phyloP scores from a whole-genome alignment of 345 rosid species.

The Anacardium occidentale region DNA sequence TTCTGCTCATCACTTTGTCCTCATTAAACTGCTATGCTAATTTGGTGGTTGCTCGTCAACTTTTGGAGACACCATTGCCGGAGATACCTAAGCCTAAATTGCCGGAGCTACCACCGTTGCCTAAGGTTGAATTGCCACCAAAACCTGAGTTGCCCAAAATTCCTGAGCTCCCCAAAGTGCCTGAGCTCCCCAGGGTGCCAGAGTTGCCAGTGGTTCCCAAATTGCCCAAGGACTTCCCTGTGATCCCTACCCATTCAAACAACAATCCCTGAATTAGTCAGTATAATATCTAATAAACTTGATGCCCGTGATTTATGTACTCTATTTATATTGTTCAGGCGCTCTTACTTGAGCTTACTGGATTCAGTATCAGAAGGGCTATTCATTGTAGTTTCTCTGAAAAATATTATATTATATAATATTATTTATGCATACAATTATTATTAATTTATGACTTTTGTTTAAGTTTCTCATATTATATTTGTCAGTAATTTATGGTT shows the following conservation, averaged over 20 bases:
- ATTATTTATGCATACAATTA: too few species aligned
- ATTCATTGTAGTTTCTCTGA: too few species aligned
- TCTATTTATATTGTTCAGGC: too few species aligned
- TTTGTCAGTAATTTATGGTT: too few species aligned
- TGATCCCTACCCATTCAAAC: not conserved
- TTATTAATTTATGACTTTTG: too few species aligned
- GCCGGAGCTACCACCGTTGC: slow-evolving; percentile 1
- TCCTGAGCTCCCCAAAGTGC: slow-evolving; percentile 5
- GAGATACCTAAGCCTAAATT: slow-evolving; percentile 16
- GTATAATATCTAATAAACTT: too few species aligned
- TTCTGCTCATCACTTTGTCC: not conserved
- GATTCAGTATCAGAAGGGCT: too few species aligned
- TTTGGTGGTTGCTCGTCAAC: slow-evolving; percentile 15
- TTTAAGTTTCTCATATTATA: too few species aligned
- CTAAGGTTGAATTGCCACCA: not conserved
- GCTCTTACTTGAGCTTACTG: too few species aligned
- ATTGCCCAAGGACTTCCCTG: slow-evolving; percentile 19
- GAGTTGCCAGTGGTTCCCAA: slow-evolving; percentile 1
- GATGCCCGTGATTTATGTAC: too few species aligned
- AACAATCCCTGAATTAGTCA: not conserved
- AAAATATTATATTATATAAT: too few species aligned
- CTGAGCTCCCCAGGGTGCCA: slow-evolving; percentile 13
- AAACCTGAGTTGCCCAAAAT: slow-evolving; percentile 6
- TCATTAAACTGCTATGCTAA: not conserved
- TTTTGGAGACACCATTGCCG: slow-evolving; percentile 10